A percentile compares a stretch with the other conserved stretches of the same genome.
Evolutionary conservation across 768 basidiomycete species (phyloP).

Genomic region (Filobasidium floriforme): DNA sequence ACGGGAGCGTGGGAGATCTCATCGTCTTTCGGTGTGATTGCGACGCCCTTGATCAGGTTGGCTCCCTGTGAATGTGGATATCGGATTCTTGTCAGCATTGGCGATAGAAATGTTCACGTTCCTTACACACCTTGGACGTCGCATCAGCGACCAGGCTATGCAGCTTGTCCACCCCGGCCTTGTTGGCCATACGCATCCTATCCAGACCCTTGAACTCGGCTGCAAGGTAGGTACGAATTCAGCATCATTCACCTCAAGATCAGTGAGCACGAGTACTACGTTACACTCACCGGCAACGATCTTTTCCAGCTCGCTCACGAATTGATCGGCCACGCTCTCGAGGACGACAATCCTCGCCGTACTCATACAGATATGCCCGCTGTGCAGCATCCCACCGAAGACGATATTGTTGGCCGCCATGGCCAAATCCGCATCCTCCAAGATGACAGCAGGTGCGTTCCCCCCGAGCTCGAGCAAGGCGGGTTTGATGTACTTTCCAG

Average conservation of each 20-base stretch:
- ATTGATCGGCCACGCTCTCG: slow-evolving; percentile 25
- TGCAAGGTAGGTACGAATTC: not conserved
- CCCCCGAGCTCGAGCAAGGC: slow-evolving; percentile 45
- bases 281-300: slow-evolving; percentile 20
- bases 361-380: slow-evolving; percentile 45
- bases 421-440: slow-evolving; percentile 52
- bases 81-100: not conserved
- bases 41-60: not conserved
- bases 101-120: not conserved
- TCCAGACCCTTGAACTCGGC: slow-evolving; percentile 11
- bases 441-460: slow-evolving; percentile 46
- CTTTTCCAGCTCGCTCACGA: slow-evolving; percentile 26
- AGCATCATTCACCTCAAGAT: not conserved
- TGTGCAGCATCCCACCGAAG: slow-evolving; percentile 39
- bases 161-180: slow-evolving; percentile 20
- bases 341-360: slow-evolving; percentile 41
- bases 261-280: not conserved
- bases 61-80: not conserved
- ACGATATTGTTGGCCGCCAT: slow-evolving; percentile 51
- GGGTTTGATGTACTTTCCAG: slow-evolving; percentile 47
- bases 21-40: slow-evolving; percentile 4
- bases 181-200: slow-evolving; percentile 17
- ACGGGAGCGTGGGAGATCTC: slow-evolving; percentile 12
- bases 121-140: slow-evolving; percentile 5
- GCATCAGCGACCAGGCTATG: slow-evolving; percentile 18